A percentile compares a stretch with the other conserved stretches of the same genome.
phyloP scores from a whole-genome alignment of 1,284 basidiomycete species.

The Puccinia brachypodii region DNA sequence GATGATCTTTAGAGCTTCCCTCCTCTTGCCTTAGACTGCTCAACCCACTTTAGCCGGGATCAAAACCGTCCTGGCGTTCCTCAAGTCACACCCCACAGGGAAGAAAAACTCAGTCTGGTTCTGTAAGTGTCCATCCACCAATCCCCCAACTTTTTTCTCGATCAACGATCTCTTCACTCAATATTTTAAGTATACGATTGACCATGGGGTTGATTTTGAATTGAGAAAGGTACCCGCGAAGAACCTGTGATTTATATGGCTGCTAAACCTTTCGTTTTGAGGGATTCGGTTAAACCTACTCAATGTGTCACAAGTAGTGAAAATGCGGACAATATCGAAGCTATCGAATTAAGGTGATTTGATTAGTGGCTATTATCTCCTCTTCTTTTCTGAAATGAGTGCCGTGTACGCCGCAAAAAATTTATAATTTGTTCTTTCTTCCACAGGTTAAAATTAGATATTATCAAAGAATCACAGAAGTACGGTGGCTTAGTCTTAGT shows the following conservation, averaged over 20 bases:
- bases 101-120: slow-evolving; percentile 65
- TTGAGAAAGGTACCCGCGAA: slow-evolving; percentile 60
- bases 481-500: slow-evolving; percentile 89
- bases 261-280: slow-evolving; percentile 89
- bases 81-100: slow-evolving; percentile 64
- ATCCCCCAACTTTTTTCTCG: neutral
- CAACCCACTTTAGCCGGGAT: slow-evolving; percentile 93
- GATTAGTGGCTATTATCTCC: neutral
- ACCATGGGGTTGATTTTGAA: slow-evolving; percentile 80
- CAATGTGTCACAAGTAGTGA: slow-evolving; percentile 80
- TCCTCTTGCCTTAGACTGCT: slow-evolving; percentile 61
- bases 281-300: slow-evolving; percentile 82
- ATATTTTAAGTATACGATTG: slow-evolving; percentile 54
- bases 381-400: too few relatives aligned
- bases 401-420: too few relatives aligned
- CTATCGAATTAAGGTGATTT: slow-evolving; percentile 73
- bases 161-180: neutral
- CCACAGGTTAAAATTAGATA: slow-evolving; percentile 74
- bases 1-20: neutral
- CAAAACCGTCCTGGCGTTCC: slow-evolving; percentile 82
- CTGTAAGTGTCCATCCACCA: slow-evolving; percentile 40
- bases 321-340: slow-evolving; percentile 90
- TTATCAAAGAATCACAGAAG: slow-evolving; percentile 81
- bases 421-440: too few relatives aligned
- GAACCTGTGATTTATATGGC: slow-evolving; percentile 89